A percentile compares a stretch with the other conserved stretches of the same genome.
These are phyloP conservation scores for Corniculantispora saksenae DNA, from an alignment of 2,329 filamentous ascomycete genomes.

Conservation along the genomic window DNA sequence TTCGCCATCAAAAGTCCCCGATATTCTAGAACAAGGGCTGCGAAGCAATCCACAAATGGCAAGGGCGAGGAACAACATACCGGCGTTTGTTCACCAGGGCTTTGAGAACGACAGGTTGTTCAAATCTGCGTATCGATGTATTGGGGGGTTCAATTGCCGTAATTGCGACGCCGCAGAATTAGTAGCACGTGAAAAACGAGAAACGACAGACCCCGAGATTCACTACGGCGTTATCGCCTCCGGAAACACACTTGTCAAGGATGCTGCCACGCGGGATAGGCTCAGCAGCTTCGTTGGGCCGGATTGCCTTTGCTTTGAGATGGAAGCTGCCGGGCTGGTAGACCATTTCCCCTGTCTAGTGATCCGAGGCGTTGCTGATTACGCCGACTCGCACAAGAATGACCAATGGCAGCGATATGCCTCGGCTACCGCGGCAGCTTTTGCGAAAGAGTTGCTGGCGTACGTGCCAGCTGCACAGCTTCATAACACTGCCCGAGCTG, in stretches of 20 bases:
- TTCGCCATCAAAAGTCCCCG: not conserved
- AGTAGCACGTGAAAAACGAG: constrained; percentile 8
- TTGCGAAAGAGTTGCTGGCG: constrained; percentile 20
- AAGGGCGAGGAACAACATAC: constrained; percentile 3
- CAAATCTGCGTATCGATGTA: not conserved
- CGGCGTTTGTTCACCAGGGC: constrained; percentile 22
- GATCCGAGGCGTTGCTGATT: constrained; percentile 38
- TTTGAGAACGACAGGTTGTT: constrained; percentile 23
- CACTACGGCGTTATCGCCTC: constrained; percentile 30
- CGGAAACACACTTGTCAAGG: constrained; percentile 25
- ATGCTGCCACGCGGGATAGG: constrained; percentile 19
- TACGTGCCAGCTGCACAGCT: not conserved
- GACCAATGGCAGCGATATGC: constrained; percentile 28
- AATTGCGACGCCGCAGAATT: not conserved
- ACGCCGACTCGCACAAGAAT: constrained; percentile 32
- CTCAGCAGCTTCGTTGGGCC: constrained; percentile 5
- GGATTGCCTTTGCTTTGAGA: constrained; percentile 26
- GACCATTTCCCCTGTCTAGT: constrained; percentile 25
- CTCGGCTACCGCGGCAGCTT: constrained; percentile 27
- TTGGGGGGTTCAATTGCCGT: constrained; percentile 7
- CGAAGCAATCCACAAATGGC: constrained; percentile 10
- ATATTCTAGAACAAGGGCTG: constrained; percentile 14
- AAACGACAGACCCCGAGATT: constrained; percentile 18
- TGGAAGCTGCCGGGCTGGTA: too few species aligned
- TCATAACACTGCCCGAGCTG: too few species aligned